Evolutionary conservation across 345 rosid species (phyloP), one percentile per base, ranked within the genome.

Genomic region (Eucalyptus polybractea): DNA sequence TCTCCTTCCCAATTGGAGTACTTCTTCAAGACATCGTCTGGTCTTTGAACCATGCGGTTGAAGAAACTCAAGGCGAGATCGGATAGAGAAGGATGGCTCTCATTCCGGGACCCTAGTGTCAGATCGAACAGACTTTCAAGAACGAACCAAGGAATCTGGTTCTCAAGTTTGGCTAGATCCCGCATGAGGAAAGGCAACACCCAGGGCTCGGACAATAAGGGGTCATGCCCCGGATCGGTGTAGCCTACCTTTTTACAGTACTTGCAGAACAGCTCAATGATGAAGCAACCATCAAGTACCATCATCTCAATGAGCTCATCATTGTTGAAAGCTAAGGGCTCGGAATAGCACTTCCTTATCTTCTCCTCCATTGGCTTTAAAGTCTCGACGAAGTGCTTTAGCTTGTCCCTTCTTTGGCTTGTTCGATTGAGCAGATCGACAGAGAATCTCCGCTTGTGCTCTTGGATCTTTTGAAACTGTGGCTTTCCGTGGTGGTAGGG

Each of bases 61-160:
- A 97, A 97, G 93, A 97, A 96, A 24, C 80, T 89, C 56, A 97
- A 89, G 22, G 95, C 96, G 21, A 97, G 90, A n/a, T 89, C 53
- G 10, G 92, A 87, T 67, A 97, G 92, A 85, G 86, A 62, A 89
- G 94, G 83, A 19, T 72, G 92, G 87, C 19, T 95, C 87, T 24
- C 89, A 87, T 22, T 90, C 90, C 22, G 6, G 16, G 91, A 88
- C 88, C 88, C 87, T 88, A 88, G 86, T 10, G 96, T 92, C 72
- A 93, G 90, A 29, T 95, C 91, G 88, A 92, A 97, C 88, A 96
- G 88, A 53, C 90, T 8, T 91, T 96, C 92, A 25, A 97, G 96
- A 87, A 97, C 89, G 80, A 94, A 95, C 85, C 92, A 96, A 5
- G 97, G 99, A 51, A 97, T 93, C 83, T 97, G 97, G 90, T 96